Conservation (phyloP, 345 rosid genomes). For the Boechera divaricarpa region DNA sequence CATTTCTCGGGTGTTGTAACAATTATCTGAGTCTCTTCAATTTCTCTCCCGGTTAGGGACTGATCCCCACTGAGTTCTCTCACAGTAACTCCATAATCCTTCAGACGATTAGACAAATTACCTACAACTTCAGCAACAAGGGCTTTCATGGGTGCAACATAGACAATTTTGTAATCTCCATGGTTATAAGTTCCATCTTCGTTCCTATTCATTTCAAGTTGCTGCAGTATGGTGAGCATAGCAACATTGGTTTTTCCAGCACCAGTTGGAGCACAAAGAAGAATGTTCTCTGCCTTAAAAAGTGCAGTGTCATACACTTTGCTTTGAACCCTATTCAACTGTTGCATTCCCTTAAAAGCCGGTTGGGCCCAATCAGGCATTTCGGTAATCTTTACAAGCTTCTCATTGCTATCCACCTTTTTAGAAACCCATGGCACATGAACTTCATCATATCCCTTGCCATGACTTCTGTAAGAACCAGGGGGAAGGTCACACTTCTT, state of each 20-base stretch:
- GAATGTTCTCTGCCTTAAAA: conserved; percentile 74
- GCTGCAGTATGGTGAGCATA: conserved; percentile 95
- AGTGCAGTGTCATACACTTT: conserved; percentile 87
- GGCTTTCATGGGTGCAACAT: conserved; percentile 99
- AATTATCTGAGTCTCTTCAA: conserved; percentile 94
- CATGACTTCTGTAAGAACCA: conserved; percentile 67
- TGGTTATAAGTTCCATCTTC: conserved; percentile 78
- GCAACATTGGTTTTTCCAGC: conserved; percentile 99
- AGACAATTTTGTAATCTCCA: conserved; percentile 81
- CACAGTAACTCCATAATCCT: conserved; percentile 74
- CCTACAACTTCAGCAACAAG: conserved; percentile 97
- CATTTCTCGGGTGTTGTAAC: conserved; percentile 99
- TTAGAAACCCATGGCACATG: conserved; percentile 86
- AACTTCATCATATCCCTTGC: conserved; percentile 92
- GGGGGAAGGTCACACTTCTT: conserved; percentile 83
- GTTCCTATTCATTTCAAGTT: conserved; percentile 65
- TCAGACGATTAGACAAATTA: conserved; percentile 83
- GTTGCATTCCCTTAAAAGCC: conserved; percentile 90
- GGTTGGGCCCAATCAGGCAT: conserved; percentile 98
- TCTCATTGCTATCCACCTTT: conserved; percentile 65
- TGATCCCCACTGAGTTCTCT: conserved; percentile 97
- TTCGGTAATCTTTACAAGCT: conserved; percentile 74
- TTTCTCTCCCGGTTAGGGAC: conserved; percentile 87
- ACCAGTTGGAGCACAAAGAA: conserved; percentile 97
- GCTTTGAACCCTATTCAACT: conserved; percentile 94